phyloP scores from a whole-genome alignment of 371 early-diverging fungal species.

The Mortierella sp. region DNA sequence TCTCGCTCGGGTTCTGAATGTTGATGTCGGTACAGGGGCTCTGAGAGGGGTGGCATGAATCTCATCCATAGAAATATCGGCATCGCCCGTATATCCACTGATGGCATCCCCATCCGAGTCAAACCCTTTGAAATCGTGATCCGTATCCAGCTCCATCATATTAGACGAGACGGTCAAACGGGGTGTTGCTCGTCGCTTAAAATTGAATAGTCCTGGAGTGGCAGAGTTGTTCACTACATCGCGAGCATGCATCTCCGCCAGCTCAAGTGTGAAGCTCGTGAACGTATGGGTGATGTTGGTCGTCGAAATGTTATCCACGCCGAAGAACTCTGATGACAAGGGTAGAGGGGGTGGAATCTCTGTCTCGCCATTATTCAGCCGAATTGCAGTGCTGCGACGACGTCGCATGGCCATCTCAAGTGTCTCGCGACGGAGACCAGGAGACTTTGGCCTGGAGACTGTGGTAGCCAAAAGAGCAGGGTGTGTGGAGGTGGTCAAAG shows the following conservation, averaged over 20 bases:
- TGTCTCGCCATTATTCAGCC: slow-evolving; percentile 21
- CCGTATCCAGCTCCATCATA: slow-evolving; percentile 22
- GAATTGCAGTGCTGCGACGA: slow-evolving; percentile 33
- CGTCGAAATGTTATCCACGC: slow-evolving; percentile 20
- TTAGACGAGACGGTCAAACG: slow-evolving; percentile 17
- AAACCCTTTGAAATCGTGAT: slow-evolving; percentile 32
- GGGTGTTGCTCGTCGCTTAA: slow-evolving; percentile 15
- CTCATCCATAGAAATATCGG: slow-evolving; percentile 46
- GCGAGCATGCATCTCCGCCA: slow-evolving; percentile 38
- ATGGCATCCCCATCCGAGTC: slow-evolving; percentile 46
- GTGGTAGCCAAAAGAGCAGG: slow-evolving; percentile 24
- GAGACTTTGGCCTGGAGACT: slow-evolving; percentile 7
- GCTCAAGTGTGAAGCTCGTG: slow-evolving; percentile 38
- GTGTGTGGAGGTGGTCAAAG: slow-evolving; percentile 31
- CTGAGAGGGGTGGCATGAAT: slow-evolving; percentile 11
- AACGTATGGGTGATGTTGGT: slow-evolving; percentile 45
- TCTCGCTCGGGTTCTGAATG: slow-evolving; percentile 1
- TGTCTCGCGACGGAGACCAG: slow-evolving; percentile 36
- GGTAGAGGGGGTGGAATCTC: slow-evolving; percentile 11
- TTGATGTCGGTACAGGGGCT: slow-evolving; percentile 5
- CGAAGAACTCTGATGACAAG: slow-evolving; percentile 18
- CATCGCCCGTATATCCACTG: slow-evolving; percentile 46
- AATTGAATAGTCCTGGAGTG: slow-evolving; percentile 39
- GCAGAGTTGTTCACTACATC: slow-evolving; percentile 46
- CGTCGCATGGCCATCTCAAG: slow-evolving; percentile 49